Evolutionary conservation across 495 filamentous ascomycete species (phyloP).

Genomic region (Mycothermus thermophilus): DNA sequence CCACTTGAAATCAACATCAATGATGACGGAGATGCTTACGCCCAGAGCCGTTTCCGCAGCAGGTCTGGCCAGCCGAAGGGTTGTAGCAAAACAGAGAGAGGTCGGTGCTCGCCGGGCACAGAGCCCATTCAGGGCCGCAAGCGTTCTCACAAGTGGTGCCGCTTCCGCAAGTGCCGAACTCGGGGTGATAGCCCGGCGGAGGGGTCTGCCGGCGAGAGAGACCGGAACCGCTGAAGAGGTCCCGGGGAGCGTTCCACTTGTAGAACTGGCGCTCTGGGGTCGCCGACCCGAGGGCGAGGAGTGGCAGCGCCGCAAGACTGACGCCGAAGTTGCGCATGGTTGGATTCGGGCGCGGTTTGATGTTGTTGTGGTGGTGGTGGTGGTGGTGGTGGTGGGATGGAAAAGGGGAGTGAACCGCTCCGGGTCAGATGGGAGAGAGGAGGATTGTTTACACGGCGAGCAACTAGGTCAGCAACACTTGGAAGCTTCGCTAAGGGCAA

Average conservation of each 20-base stretch:
- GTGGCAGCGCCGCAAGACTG: neutral
- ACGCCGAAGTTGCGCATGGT: constrained; percentile 1
- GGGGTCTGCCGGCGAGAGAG: constrained; percentile 13
- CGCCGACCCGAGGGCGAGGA: constrained; percentile 1
- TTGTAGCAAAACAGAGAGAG: constrained; percentile 25
- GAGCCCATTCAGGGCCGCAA: constrained; percentile 15
- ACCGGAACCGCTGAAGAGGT: neutral
- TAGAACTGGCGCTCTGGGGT: constrained; percentile 10
- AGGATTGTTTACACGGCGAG: too few relatives aligned
- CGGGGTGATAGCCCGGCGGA: constrained; percentile 17
- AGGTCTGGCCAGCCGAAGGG: constrained; percentile 15
- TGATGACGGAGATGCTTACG: constrained; percentile 7
- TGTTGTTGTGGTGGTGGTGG: neutral
- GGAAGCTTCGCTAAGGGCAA: too few relatives aligned
- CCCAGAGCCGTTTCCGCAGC: constrained; percentile 19
- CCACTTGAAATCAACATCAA: too few relatives aligned
- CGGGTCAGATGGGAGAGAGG: too few relatives aligned
- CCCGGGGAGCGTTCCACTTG: constrained; percentile 6
- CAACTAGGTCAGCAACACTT: too few relatives aligned
- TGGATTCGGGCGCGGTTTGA: neutral
- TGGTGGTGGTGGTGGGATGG: too few relatives aligned
- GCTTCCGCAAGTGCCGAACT: constrained; percentile 18
- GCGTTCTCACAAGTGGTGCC: constrained; percentile 18
- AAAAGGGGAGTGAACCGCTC: too few relatives aligned
- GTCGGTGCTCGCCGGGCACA: constrained; percentile 15